Evolutionary conservation across 225 moss, liverwort and hornwort genomes (phyloP).

Genomic region (Lunularia cruciata): DNA sequence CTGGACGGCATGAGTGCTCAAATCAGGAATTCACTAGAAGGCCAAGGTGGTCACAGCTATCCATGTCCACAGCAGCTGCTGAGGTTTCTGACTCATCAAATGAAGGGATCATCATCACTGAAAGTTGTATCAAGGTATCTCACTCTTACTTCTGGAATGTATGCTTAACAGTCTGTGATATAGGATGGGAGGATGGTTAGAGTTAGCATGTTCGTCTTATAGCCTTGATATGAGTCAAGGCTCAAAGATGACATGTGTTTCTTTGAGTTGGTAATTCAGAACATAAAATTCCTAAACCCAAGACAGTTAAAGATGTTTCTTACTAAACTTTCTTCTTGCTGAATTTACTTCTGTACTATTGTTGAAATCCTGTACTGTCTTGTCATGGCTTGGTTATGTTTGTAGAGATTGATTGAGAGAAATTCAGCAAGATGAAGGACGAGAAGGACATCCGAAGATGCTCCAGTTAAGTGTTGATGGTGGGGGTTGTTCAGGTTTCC

Average conservation of each 20-base stretch:
- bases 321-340: no score
- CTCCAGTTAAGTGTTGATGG: slow-evolving; percentile 90
- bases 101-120: slow-evolving; percentile 46
- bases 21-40: not conserved
- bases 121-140: slow-evolving; percentile 46
- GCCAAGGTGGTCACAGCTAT: not conserved
- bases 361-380: no score
- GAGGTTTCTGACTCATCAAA: slow-evolving; percentile 20
- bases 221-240: no score
- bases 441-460: slow-evolving; percentile 61
- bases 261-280: no score
- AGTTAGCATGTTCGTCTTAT: no score
- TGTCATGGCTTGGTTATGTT: not conserved
- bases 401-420: slow-evolving; percentile 78
- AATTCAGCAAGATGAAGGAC: slow-evolving; percentile 72
- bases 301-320: no score
- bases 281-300: no score
- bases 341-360: no score
- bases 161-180: no score
- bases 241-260: no score
- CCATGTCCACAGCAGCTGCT: slow-evolving; percentile 44
- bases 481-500: slow-evolving; percentile 92
- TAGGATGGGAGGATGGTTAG: no score
- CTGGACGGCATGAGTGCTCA: not conserved
- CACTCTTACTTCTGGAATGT: no score